Conservation (phyloP, 306 rosid species). For the Prunus padus region DNA sequence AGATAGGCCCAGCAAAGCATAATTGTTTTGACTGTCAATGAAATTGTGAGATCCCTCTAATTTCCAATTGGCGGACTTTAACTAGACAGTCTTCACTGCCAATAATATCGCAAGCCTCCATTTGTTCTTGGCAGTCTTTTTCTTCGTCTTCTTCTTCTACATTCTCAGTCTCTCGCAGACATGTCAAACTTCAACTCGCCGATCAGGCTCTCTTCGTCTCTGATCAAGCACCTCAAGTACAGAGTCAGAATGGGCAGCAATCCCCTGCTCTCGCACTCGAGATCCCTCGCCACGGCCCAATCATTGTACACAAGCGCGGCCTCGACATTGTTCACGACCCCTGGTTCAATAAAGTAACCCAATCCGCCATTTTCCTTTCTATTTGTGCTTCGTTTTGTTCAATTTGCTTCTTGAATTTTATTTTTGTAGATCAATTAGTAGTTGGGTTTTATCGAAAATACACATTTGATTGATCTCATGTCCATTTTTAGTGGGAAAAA, state of each 20-base stretch:
- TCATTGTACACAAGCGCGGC: constrained; percentile 90
- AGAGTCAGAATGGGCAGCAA: constrained; percentile 22
- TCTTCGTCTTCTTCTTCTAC: neutral
- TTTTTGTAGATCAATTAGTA: neutral
- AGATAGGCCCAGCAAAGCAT: too few species aligned
- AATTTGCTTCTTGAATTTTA: too few species aligned
- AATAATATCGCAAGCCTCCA: neutral
- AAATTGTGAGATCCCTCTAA: neutral
- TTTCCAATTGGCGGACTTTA: neutral
- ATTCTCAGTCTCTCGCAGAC: neutral
- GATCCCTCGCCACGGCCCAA: constrained; percentile 82
- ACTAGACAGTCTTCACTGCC: neutral
- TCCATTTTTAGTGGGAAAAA: too few species aligned
- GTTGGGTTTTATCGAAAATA: too few species aligned
- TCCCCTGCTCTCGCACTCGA: constrained; percentile 32
- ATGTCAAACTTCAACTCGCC: constrained; percentile 58
- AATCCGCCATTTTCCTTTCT: neutral
- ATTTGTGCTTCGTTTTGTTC: neutral
- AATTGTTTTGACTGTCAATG: neutral
- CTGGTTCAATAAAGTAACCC: constrained; percentile 84
- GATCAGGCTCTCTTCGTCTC: constrained; percentile 50
- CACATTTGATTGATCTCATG: too few species aligned
- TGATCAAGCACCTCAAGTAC: constrained; percentile 47
- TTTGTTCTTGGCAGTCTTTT: neutral
- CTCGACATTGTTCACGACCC: constrained; percentile 97